Percentiles rank a stretch among this genome's conserved stretches.
Evolutionary conservation across 2,329 filamentous ascomycete genomes (phyloP).

Genomic region (Talaromyces amestolkiae): DNA sequence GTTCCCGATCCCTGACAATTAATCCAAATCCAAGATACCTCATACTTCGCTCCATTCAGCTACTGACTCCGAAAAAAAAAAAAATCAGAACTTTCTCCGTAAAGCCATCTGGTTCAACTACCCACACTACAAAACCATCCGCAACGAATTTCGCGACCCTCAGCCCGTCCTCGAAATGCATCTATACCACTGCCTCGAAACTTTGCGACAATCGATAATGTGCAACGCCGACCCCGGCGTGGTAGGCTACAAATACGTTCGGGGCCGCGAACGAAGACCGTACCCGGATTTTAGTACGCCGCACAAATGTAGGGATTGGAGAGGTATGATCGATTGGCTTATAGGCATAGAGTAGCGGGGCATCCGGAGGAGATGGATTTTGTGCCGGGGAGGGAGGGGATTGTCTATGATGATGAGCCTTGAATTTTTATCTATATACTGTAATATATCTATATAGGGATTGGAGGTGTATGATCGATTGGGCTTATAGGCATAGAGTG

Average conservation of each 20-base stretch:
- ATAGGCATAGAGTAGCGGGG: slow-evolving; percentile 6
- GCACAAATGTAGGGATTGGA: slow-evolving; percentile 21
- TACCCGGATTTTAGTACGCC: slow-evolving; percentile 21
- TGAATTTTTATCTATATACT: background rate
- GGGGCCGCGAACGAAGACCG: slow-evolving; percentile 7
- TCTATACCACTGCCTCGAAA: slow-evolving; percentile 23
- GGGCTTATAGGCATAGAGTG: too few species aligned
- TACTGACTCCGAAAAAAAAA: background rate
- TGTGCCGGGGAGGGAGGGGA: slow-evolving; percentile 5
- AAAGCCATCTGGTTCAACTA: slow-evolving; percentile 19
- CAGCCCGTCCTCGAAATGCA: slow-evolving; percentile 16
- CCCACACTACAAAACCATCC: slow-evolving; percentile 16
- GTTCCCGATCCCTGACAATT: background rate
- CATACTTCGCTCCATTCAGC: background rate
- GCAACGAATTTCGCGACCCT: slow-evolving; percentile 16
- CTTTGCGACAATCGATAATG: slow-evolving; percentile 22
- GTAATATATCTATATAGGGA: too few species aligned
- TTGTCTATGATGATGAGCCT: slow-evolving; percentile 16
- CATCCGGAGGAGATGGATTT: slow-evolving; percentile 13
- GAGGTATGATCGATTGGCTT: slow-evolving; percentile 13
- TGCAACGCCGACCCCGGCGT: slow-evolving; percentile 21
- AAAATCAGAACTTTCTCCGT: slow-evolving; percentile 17
- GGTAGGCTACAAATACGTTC: slow-evolving; percentile 21
- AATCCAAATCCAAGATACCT: background rate
- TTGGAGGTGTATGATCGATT: too few species aligned